Conservation (phyloP, 148 eudicot genomes). For the Silene conica region DNA sequence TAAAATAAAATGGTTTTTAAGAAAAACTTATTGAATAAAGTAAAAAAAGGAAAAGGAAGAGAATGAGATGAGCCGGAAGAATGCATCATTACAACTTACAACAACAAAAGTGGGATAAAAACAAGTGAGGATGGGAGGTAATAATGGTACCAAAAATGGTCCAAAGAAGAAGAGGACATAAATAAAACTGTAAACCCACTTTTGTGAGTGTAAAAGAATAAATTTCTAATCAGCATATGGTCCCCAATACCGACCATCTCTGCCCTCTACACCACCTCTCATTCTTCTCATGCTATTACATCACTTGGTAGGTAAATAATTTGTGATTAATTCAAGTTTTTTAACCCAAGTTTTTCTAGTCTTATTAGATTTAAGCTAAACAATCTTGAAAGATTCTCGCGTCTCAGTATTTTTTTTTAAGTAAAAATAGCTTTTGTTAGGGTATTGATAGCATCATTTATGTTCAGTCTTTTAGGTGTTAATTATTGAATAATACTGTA, state of each 20-base stretch:
- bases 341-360: no score
- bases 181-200: neutral
- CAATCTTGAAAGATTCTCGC: no score
- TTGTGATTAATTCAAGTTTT: neutral
- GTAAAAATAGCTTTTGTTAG: no score
- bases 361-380: no score
- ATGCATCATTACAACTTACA: slow-evolving; percentile 18
- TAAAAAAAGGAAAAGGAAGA: neutral
- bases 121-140: neutral
- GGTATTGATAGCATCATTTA: no score
- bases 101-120: neutral
- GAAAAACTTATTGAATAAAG: neutral
- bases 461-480: no score
- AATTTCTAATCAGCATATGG: neutral
- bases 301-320: neutral
- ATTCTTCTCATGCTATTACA: neutral
- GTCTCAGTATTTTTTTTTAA: no score
- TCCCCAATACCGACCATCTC: neutral
- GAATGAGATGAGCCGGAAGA: slow-evolving; percentile 13
- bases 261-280: neutral
- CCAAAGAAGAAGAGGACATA: slow-evolving; percentile 15
- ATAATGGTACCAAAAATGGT: neutral
- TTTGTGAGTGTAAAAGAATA: neutral
- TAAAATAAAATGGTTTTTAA: no score
- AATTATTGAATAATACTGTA: no score